Conservation (phyloP, 2,329 filamentous ascomycete genomes). For the Penicillium frequentans region DNA sequence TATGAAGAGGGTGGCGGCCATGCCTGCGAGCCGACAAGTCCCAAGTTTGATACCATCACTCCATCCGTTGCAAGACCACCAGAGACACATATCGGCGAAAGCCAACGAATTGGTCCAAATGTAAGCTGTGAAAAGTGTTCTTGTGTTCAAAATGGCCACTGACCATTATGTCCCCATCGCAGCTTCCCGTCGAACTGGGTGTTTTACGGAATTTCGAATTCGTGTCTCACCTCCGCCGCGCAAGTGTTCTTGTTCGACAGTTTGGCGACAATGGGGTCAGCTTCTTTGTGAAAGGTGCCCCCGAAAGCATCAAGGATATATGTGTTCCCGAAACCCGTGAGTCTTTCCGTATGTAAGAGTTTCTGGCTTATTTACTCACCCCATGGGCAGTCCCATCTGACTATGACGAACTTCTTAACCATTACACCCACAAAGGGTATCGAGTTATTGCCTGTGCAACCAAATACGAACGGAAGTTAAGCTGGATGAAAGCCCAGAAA, state of each 20-base stretch:
- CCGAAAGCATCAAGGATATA: constrained; percentile 94
- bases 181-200: constrained; percentile 74
- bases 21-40: constrained; percentile 61
- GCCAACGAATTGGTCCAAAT: constrained; percentile 17
- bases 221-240: constrained; percentile 84
- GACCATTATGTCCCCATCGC: neutral
- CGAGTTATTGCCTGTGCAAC: constrained; percentile 94
- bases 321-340: constrained; percentile 77
- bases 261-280: constrained; percentile 83
- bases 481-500: constrained; percentile 92
- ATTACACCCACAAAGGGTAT: constrained; percentile 94
- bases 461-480: constrained; percentile 82
- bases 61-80: constrained; percentile 90
- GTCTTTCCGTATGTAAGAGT: constrained; percentile 30
- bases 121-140: constrained; percentile 13
- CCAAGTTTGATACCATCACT: constrained; percentile 69
- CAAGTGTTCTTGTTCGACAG: constrained; percentile 87
- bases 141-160: neutral
- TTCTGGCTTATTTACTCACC: constrained; percentile 1
- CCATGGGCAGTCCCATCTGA: constrained; percentile 67
- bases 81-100: constrained; percentile 52
- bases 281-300: constrained; percentile 93
- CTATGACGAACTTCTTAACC: constrained; percentile 83
- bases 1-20: constrained; percentile 82
- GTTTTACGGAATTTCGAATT: constrained; percentile 92